These are phyloP conservation scores for Lactifluus pinguis DNA, from an alignment of 768 basidiomycete species.

Conservation along the genomic window DNA sequence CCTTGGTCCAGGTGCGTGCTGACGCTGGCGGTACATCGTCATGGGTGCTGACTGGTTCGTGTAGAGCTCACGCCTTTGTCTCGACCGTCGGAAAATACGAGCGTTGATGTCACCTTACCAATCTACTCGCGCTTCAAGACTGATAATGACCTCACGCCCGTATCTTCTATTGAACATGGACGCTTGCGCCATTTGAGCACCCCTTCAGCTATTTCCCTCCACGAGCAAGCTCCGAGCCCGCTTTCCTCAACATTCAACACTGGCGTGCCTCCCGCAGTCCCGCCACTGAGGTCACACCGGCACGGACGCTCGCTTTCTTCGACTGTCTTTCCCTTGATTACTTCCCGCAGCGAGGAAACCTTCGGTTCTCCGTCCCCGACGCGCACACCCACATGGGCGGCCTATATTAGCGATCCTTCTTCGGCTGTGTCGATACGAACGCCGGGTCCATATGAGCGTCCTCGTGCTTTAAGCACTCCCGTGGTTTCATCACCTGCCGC, in stretches of 20 bases:
- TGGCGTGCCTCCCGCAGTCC: not conserved
- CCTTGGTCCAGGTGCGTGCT: conserved; percentile 9
- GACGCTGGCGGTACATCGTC: not conserved
- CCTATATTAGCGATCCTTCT: not conserved
- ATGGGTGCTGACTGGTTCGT: not conserved
- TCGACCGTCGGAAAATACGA: not conserved
- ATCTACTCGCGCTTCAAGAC: not conserved
- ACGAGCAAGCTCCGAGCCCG: not conserved
- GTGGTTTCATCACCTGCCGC: not conserved
- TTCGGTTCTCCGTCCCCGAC: not conserved
- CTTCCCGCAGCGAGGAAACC: not conserved
- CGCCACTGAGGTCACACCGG: not conserved
- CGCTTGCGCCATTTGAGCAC: not conserved
- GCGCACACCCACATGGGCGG: not conserved
- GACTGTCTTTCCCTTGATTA: not conserved
- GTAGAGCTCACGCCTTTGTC: conserved; percentile 1
- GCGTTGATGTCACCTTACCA: not conserved
- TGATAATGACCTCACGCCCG: not conserved
- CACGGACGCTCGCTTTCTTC: not conserved
- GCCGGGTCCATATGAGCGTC: not conserved
- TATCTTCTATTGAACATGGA: not conserved
- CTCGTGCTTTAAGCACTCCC: not conserved
- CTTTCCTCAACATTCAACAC: not conserved
- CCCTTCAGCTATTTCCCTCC: not conserved
- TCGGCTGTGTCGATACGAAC: not conserved